phyloP scores from a whole-genome alignment of 495 filamentous ascomycete genomes.

The Penicillium canescens region DNA sequence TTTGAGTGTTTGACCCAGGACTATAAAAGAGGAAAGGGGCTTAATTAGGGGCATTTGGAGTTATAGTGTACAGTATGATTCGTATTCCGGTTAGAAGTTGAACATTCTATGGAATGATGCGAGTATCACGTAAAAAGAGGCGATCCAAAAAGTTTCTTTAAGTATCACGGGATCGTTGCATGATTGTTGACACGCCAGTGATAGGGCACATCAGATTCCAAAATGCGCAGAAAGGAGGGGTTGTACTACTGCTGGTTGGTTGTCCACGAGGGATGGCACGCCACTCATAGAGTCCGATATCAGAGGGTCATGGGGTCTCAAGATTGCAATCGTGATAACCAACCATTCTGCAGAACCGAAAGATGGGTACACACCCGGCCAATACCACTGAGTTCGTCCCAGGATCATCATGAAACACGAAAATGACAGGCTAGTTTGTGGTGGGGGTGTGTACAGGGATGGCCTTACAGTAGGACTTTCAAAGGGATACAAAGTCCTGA shows the following conservation, averaged over 20 bases:
- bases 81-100: neutral
- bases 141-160: neutral
- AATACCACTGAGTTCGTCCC: slow-evolving; percentile 2
- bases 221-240: slow-evolving; percentile 11
- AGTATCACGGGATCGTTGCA: slow-evolving; percentile 21
- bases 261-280: slow-evolving; percentile 24
- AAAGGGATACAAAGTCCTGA: neutral
- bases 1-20: neutral
- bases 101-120: slow-evolving; percentile 11
- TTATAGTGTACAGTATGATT: neutral
- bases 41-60: slow-evolving; percentile 25
- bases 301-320: slow-evolving; percentile 18
- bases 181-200: slow-evolving; percentile 16
- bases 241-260: slow-evolving; percentile 17
- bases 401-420: slow-evolving; percentile 9
- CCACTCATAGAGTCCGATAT: slow-evolving; percentile 25
- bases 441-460: slow-evolving; percentile 5
- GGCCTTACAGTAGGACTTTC: neutral
- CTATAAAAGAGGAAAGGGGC: slow-evolving; percentile 11
- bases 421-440: slow-evolving; percentile 1
- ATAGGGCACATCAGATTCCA: slow-evolving; percentile 6
- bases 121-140: slow-evolving; percentile 13
- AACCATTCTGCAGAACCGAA: slow-evolving; percentile 4
- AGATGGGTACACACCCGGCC: neutral
- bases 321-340: slow-evolving; percentile 4